These are phyloP conservation scores for Puccinia brachypodii DNA, from an alignment of 1,284 basidiomycete genomes.

Conservation along the genomic window DNA sequence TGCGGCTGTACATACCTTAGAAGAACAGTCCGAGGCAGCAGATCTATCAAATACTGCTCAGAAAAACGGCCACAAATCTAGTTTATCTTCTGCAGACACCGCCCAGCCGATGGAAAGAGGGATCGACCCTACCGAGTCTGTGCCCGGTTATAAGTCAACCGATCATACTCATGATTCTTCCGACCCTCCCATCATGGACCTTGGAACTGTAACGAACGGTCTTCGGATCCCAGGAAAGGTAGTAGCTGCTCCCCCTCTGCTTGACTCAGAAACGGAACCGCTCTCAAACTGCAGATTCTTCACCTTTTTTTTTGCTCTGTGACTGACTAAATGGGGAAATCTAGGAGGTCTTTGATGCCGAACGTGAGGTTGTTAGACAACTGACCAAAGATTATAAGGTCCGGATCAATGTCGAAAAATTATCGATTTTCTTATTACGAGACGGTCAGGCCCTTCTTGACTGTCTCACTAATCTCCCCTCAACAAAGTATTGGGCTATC, in stretches of 20 bases:
- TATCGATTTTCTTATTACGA: conserved; percentile 44
- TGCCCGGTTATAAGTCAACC: neutral
- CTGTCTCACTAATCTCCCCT: neutral
- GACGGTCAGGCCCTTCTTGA: conserved; percentile 32
- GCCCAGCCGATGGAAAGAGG: conserved; percentile 10
- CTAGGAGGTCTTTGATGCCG: conserved; percentile 41
- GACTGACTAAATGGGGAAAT: neutral
- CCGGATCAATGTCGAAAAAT: conserved; percentile 41
- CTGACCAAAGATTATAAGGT: conserved; percentile 39
- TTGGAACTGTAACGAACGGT: neutral
- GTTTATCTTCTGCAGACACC: neutral
- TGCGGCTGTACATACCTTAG: conserved; percentile 36
- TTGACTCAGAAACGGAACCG: neutral
- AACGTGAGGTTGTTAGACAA: conserved; percentile 24
- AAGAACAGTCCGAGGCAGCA: neutral
- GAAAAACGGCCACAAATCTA: neutral
- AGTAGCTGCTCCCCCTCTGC: neutral
- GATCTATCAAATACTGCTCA: neutral
- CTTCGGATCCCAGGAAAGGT: neutral
- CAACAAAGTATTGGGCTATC: neutral
- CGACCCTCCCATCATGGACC: neutral
- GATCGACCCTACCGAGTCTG: neutral
- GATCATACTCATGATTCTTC: neutral
- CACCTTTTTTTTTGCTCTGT: neutral
- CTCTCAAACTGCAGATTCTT: neutral